A percentile compares a stretch with the other conserved stretches of the same genome.
Evolutionary conservation across 2,329 filamentous ascomycete genomes (phyloP).

Genomic region (Penicillium aurantiogriseum): DNA sequence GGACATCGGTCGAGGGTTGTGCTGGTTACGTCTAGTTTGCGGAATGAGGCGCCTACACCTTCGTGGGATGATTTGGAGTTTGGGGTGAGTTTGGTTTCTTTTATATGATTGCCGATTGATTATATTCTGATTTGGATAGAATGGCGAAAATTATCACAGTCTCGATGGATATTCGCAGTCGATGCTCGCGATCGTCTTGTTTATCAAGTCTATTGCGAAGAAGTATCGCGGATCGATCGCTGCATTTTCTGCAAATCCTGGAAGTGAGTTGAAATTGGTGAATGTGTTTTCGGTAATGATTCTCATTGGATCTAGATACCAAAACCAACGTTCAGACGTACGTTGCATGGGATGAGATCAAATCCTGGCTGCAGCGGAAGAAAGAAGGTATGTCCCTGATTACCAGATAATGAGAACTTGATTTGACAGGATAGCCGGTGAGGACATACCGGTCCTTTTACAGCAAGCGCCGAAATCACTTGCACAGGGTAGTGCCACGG

Average conservation of each 20-base stretch:
- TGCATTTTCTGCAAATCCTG: conserved; percentile 29
- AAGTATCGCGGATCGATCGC: conserved; percentile 10
- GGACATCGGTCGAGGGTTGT: conserved; percentile 17
- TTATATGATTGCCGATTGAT: no score
- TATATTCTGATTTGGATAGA: conserved; percentile 9
- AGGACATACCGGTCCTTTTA: conserved; percentile 24
- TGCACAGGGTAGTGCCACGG: conserved; percentile 21
- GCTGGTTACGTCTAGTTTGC: conserved; percentile 23
- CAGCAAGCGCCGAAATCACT: conserved; percentile 28
- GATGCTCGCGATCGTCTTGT: conserved; percentile 29
- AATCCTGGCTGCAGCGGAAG: conserved; percentile 25
- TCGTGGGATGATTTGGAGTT: conserved; percentile 24
- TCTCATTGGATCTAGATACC: conserved; percentile 17
- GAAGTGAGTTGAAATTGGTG: conserved; percentile 19
- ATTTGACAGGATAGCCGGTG: conserved; percentile 7
- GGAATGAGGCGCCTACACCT: conserved; percentile 20
- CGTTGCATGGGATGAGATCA: conserved; percentile 20
- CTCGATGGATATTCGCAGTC: conserved; percentile 28
- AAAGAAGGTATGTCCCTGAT: conserved; percentile 19
- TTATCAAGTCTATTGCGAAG: conserved; percentile 23
- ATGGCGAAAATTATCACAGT: conserved; percentile 26
- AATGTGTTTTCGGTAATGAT: background rate
- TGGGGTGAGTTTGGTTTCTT: conserved; percentile 13
- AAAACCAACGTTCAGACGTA: conserved; percentile 24
- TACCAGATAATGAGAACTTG: background rate